Conservation (phyloP, 106 monocot genomes). For the Dendrobium officinale region DNA sequence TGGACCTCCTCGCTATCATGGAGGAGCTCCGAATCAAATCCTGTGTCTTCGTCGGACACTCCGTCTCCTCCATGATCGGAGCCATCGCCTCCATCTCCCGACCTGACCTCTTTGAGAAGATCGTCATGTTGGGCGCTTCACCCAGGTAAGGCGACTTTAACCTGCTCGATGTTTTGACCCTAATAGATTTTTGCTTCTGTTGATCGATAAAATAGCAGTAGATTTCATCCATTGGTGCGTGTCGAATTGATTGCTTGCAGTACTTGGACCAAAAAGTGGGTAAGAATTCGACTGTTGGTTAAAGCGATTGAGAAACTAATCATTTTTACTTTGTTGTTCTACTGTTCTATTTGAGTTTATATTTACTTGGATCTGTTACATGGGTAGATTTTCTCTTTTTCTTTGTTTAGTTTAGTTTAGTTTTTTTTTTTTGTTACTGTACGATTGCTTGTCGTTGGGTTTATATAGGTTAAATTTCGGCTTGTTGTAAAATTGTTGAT, state of each 20-base stretch:
- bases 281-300: not conserved
- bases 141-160: constrained; percentile 43
- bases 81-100: constrained; percentile 78
- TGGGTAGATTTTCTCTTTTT: not conserved
- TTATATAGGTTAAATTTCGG: no score
- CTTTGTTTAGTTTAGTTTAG: no score
- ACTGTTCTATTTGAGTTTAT: not conserved
- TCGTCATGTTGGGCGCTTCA: constrained; percentile 73
- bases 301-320: not conserved
- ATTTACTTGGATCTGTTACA: not conserved
- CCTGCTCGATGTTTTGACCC: not conserved
- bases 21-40: constrained; percentile 45
- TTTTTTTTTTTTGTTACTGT: no score
- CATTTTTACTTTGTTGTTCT: not conserved
- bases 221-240: not conserved
- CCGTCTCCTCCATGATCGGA: constrained; percentile 81
- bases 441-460: no score
- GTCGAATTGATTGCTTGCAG: not conserved
- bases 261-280: not conserved
- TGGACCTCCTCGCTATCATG: constrained; percentile 84
- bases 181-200: not conserved
- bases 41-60: constrained; percentile 92
- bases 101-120: constrained; percentile 89
- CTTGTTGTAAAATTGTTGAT: no score
- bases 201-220: not conserved